phyloP scores from a whole-genome alignment of 1,139 yeast species.

The Suhomyces kunorum region DNA sequence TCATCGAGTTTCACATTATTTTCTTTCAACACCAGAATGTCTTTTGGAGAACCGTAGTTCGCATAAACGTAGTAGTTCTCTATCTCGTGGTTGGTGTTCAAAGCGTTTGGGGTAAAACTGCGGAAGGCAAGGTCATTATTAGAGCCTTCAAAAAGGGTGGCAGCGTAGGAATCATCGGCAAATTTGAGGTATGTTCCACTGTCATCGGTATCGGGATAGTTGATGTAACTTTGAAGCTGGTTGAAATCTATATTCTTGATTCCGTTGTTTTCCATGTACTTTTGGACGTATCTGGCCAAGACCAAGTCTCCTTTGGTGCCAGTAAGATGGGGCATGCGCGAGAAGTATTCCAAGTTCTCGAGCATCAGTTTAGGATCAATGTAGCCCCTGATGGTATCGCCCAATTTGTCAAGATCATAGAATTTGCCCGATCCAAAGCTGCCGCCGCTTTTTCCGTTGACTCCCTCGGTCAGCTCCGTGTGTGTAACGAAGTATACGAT shows the following conservation, averaged over 20 bases:
- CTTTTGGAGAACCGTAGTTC: slow-evolving; percentile 64
- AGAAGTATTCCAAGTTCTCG: slow-evolving; percentile 71
- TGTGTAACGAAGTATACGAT: slow-evolving; percentile 34
- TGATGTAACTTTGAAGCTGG: slow-evolving; percentile 55
- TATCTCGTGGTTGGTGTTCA: slow-evolving; percentile 47
- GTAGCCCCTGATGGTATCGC: slow-evolving; percentile 47
- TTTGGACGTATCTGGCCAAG: slow-evolving; percentile 63
- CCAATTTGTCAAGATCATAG: slow-evolving; percentile 56
- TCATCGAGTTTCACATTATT: slow-evolving; percentile 38
- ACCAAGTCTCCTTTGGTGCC: slow-evolving; percentile 86
- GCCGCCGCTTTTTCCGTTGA: slow-evolving; percentile 44
- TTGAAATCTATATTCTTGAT: slow-evolving; percentile 51
- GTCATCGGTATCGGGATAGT: slow-evolving; percentile 45
- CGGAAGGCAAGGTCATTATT: slow-evolving; percentile 41
- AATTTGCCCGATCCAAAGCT: slow-evolving; percentile 59
- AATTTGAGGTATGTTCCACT: slow-evolving; percentile 34
- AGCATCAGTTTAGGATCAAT: slow-evolving; percentile 63
- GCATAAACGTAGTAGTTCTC: slow-evolving; percentile 56
- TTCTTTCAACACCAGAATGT: slow-evolving; percentile 48
- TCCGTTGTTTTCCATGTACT: slow-evolving; percentile 59
- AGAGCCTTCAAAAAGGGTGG: slow-evolving; percentile 39
- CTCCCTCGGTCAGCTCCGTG: slow-evolving; percentile 54
- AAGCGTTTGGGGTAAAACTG: slow-evolving; percentile 71
- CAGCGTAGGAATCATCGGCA: slow-evolving; percentile 37
- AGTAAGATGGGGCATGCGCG: slow-evolving; percentile 82